A percentile compares a stretch with the other conserved stretches of the same genome.
These are phyloP conservation scores for Stylosanthes scabra DNA, from an alignment of 331 rosid species.

Conservation along the genomic window DNA sequence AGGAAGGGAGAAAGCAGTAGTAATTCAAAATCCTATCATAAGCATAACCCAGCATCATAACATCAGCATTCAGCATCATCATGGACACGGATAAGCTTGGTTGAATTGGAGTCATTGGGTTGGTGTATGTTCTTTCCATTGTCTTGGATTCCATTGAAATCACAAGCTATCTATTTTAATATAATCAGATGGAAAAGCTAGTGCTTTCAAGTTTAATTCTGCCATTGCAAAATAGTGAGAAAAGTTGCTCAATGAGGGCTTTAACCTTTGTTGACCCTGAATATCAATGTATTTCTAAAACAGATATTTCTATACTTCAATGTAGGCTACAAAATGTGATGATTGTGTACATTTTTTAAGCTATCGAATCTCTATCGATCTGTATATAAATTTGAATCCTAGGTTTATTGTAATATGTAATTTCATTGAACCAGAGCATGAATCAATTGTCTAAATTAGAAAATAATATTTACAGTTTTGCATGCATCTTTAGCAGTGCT, in stretches of 20 bases:
- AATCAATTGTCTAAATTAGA: background rate
- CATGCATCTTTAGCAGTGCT: slow-evolving; percentile 55
- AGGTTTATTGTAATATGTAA: slow-evolving; percentile 4
- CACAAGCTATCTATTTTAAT: no score
- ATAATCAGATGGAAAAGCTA: no score
- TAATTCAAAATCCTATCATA: slow-evolving; percentile 35
- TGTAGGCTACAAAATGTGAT: slow-evolving; percentile 1
- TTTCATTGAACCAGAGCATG: slow-evolving; percentile 3
- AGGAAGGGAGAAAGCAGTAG: slow-evolving; percentile 32
- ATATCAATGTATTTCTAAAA: background rate
- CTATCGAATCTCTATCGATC: background rate
- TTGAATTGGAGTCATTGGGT: slow-evolving; percentile 11
- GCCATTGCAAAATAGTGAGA: slow-evolving; percentile 25
- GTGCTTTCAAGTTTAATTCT: slow-evolving; percentile 12
- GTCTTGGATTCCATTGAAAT: slow-evolving; percentile 18
- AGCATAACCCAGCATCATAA: slow-evolving; percentile 32
- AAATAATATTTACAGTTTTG: slow-evolving; percentile 50
- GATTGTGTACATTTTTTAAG: slow-evolving; percentile 12
- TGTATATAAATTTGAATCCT: background rate
- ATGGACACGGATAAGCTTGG: no score
- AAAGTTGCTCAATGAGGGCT: background rate
- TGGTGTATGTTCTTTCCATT: slow-evolving; percentile 2
- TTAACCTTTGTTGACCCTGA: background rate
- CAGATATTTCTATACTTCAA: slow-evolving; percentile 1
- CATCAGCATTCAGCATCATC: no score